Conservation (phyloP, 805 yeast species). For the Ogataea zsoltii region DNA sequence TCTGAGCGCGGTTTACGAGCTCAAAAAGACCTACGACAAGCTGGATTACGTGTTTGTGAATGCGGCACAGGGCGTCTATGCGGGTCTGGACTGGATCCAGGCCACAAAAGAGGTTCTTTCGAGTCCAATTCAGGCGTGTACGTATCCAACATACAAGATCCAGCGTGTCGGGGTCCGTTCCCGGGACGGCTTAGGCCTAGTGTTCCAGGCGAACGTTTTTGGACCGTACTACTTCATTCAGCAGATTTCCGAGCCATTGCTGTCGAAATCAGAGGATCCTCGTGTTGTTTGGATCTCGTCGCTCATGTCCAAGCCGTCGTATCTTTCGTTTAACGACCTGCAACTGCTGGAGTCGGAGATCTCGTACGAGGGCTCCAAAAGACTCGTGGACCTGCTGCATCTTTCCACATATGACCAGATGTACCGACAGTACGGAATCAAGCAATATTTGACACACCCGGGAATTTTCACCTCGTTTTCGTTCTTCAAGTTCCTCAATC, state of each 20-base stretch:
- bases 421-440: conserved; percentile 49
- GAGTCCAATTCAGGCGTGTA: conserved; percentile 79
- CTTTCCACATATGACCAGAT: conserved; percentile 61
- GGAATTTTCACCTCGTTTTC: conserved; percentile 89
- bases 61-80: conserved; percentile 87
- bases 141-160: conserved; percentile 81
- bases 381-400: conserved; percentile 82
- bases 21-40: conserved; percentile 59
- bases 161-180: conserved; percentile 80
- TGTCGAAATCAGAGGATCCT: conserved; percentile 45
- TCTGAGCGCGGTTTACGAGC: conserved; percentile 69
- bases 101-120: conserved; percentile 68
- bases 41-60: conserved; percentile 82
- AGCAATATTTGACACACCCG: conserved; percentile 84
- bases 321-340: conserved; percentile 71
- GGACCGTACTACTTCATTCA: conserved; percentile 88
- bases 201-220: conserved; percentile 95
- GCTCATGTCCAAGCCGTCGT: conserved; percentile 74
- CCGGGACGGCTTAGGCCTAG: conserved; percentile 77
- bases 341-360: conserved; percentile 62
- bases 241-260: conserved; percentile 56
- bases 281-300: conserved; percentile 84
- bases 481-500: conserved; percentile 71
- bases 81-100: conserved; percentile 82
- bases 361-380: conserved; percentile 91